Evolutionary conservation across 208 protist genomes (phyloP), one percentile per base, ranked within the genome.

Genomic region (Acanthamoeba healyi): DNA sequence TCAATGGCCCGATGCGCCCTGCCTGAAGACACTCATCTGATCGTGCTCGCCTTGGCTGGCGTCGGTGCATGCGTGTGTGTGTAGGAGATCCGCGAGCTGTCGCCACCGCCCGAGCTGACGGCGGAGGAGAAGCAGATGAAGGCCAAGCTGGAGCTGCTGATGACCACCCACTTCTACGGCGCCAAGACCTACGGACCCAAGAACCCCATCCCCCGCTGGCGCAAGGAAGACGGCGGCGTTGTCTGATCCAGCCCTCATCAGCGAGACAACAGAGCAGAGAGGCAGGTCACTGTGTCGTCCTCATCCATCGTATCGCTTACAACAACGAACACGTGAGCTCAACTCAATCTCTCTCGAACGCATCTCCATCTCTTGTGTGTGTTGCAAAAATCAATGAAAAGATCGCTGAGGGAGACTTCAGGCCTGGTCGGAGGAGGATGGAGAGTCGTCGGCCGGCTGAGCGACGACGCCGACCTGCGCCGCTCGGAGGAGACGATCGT

Each of bases 401-500:
- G n/a, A n/a, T n/a, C n/a, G n/a, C n/a, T n/a, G n/a, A n/a, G n/a
- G n/a, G n/a, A n/a, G n/a, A 9, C 19, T 61, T 29, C 9, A 61
- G 54, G 54, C 54, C 54, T 61, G 54, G 54, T 61, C 24, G 4
- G 54, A 61, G 24, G 54, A 61, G 10, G 54, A 61, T 15, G 61
- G 9, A 24, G 5, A 7, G 15, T 70, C 46, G 0, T 86, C 77
- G 15, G 77, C 44, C 2, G 84, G 90, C 49, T 94, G 87, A 29
- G 29, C 58, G 44, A 96, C 79, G 22, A 97, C 95, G 49, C 96
- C 96, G 22, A 97, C 96, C 12, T 72, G n/a, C 15, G 96, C 96
- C 6, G 96, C 51, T 26, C 96, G 91, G 5, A 97, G 49, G n/a
- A 88, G 74, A 32, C 96, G 92, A 0, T 94, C 95, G 58, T 96